Conservation (phyloP, 148 eudicot species). For the Camellia lanceoleosa region DNA sequence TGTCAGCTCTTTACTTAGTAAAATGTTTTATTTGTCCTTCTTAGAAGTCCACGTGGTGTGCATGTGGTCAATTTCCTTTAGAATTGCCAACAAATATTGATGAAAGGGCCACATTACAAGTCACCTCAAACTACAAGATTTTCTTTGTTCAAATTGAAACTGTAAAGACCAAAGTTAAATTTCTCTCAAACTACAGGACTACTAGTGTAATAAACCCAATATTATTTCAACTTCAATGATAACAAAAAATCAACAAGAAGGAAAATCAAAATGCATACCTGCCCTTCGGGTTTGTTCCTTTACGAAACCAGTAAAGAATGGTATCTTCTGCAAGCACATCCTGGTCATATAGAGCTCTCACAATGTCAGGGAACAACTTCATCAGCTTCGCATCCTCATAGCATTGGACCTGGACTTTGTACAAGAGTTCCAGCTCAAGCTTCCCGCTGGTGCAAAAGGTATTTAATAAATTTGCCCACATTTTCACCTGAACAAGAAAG, state of each 20-base stretch:
- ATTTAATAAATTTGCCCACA: conserved; percentile 81
- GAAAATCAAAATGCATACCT: conserved; percentile 40
- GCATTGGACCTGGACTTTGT: conserved; percentile 94
- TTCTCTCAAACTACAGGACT: no score
- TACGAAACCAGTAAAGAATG: conserved; percentile 90
- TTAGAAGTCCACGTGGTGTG: no score
- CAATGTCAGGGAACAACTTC: conserved; percentile 93
- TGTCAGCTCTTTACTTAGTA: no score
- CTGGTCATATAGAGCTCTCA: conserved; percentile 87
- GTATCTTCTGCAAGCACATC: conserved; percentile 99
- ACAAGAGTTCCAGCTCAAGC: conserved; percentile 88
- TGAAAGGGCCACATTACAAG: no score
- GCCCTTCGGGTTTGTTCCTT: conserved; percentile 92
- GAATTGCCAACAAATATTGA: no score
- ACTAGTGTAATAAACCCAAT: neutral
- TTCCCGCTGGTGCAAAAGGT: conserved; percentile 89
- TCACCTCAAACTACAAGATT: no score
- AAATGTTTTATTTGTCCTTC: no score
- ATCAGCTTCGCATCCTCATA: conserved; percentile 94
- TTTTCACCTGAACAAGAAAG: conserved; percentile 57
- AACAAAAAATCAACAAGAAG: neutral
- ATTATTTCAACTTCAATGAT: neutral
- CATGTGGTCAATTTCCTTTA: no score
- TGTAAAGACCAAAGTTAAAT: no score
- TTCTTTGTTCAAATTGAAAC: no score